These are phyloP conservation scores for Scedosporium dehoogii DNA, from an alignment of 2,329 filamentous ascomycete species.

Conservation along the genomic window DNA sequence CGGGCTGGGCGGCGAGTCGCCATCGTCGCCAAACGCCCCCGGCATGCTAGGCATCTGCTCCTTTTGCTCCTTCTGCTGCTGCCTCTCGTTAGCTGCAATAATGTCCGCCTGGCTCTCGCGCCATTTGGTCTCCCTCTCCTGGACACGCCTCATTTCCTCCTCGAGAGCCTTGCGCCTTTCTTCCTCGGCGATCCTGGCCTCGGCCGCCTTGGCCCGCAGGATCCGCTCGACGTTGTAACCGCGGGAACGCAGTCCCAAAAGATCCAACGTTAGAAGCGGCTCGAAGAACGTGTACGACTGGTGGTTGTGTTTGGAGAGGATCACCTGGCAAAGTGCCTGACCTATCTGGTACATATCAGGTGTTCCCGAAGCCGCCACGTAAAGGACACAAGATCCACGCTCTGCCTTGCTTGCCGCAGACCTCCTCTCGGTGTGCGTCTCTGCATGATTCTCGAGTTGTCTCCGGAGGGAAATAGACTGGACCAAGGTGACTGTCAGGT, in stretches of 20 bases:
- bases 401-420: slow-evolving; percentile 57
- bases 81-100: background rate
- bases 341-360: slow-evolving; percentile 89
- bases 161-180: slow-evolving; percentile 66
- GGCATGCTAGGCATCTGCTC: slow-evolving; percentile 51
- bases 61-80: slow-evolving; percentile 13
- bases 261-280: slow-evolving; percentile 75
- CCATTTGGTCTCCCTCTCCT: slow-evolving; percentile 27
- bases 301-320: slow-evolving; percentile 75
- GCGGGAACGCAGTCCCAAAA: slow-evolving; percentile 71
- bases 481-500: slow-evolving; percentile 69
- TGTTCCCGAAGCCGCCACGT: slow-evolving; percentile 56
- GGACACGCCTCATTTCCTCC: slow-evolving; percentile 59
- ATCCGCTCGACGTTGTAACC: slow-evolving; percentile 98
- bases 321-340: slow-evolving; percentile 69
- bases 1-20: slow-evolving; percentile 26
- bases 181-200: slow-evolving; percentile 79
- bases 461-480: slow-evolving; percentile 67
- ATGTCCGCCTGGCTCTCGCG: background rate
- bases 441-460: slow-evolving; percentile 56
- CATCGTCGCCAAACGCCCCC: slow-evolving; percentile 63
- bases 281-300: slow-evolving; percentile 87
- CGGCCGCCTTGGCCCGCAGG: slow-evolving; percentile 74
- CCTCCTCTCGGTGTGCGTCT: slow-evolving; percentile 63
- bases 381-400: slow-evolving; percentile 55